phyloP scores from a whole-genome alignment of 495 filamentous ascomycete genomes.

The Tuber brumale region DNA sequence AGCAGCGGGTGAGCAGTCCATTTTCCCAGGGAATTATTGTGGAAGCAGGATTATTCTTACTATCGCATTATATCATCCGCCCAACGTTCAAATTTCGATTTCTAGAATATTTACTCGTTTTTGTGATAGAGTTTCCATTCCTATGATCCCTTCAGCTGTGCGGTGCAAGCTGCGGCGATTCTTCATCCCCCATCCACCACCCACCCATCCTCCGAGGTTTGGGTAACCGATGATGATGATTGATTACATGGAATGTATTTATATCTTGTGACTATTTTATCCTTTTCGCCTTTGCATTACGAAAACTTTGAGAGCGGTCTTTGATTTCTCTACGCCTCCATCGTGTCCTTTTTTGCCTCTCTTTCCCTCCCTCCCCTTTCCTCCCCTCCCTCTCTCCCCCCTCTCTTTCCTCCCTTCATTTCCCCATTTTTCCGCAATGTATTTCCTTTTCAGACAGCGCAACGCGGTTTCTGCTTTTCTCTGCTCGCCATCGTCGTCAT shows the following conservation, averaged over 20 bases:
- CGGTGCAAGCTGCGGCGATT: conserved; percentile 2
- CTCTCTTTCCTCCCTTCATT: neutral
- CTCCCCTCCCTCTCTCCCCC: neutral
- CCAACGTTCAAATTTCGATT: neutral
- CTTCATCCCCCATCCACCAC: neutral
- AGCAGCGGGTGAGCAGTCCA: neutral
- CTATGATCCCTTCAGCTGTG: neutral
- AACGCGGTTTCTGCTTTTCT: conserved; percentile 25
- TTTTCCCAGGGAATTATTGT: neutral
- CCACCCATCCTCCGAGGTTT: neutral
- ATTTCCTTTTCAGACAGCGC: neutral
- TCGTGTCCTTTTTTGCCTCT: neutral
- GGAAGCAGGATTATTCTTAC: neutral
- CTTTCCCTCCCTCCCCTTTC: neutral
- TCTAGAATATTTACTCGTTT: neutral
- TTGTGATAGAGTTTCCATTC: neutral
- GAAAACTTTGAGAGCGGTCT: neutral
- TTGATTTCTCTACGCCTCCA: neutral
- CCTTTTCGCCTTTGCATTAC: neutral
- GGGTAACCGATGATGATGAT: conserved; percentile 2
- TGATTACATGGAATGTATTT: neutral
- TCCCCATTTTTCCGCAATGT: neutral
- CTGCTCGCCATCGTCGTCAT: conserved; percentile 47
- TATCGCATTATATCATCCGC: neutral
- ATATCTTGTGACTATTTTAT: neutral